These are phyloP conservation scores for Omphalea diandra DNA, from an alignment of 441 rosid species.

Conservation along the genomic window DNA sequence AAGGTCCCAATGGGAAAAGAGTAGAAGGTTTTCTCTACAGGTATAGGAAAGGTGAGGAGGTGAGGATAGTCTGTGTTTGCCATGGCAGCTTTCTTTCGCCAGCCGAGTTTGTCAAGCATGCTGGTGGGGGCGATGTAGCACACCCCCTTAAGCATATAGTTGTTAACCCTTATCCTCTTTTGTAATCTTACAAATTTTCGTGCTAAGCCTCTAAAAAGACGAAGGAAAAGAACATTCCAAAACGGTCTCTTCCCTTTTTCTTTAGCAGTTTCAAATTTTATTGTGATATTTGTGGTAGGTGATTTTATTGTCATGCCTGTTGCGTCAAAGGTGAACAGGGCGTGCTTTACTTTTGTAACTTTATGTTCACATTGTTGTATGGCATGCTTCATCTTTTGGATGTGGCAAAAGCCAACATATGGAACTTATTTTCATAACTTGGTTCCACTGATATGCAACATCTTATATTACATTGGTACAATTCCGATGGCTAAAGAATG, in stretches of 20 bases:
- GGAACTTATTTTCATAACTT: not conserved
- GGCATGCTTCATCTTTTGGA: no score
- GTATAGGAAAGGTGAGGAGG: conserved; percentile 80
- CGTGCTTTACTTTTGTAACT: not conserved
- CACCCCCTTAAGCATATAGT: conserved; percentile 85
- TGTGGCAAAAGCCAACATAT: not conserved
- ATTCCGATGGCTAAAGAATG: no score
- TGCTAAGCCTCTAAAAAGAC: not conserved
- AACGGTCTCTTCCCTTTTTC: not conserved
- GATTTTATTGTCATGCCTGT: not conserved
- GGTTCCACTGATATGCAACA: no score
- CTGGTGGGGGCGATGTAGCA: conserved; percentile 71
- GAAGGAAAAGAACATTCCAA: not conserved
- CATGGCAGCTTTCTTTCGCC: conserved; percentile 83
- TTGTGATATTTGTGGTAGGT: not conserved
- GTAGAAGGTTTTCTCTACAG: conserved; percentile 78
- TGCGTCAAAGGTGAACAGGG: not conserved
- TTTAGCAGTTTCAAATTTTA: not conserved
- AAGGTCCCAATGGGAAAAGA: conserved; percentile 64
- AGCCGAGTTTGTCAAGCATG: conserved; percentile 85
- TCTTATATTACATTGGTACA: no score
- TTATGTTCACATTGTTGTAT: not conserved
- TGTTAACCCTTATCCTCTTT: conserved; percentile 55
- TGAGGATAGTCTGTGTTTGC: conserved; percentile 89
- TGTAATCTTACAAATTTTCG: conserved; percentile 30